A percentile compares a stretch with the other conserved stretches of the same genome.
Conservation (phyloP, 257 asterid genomes). For the Nicotiana attenuata region DNA sequence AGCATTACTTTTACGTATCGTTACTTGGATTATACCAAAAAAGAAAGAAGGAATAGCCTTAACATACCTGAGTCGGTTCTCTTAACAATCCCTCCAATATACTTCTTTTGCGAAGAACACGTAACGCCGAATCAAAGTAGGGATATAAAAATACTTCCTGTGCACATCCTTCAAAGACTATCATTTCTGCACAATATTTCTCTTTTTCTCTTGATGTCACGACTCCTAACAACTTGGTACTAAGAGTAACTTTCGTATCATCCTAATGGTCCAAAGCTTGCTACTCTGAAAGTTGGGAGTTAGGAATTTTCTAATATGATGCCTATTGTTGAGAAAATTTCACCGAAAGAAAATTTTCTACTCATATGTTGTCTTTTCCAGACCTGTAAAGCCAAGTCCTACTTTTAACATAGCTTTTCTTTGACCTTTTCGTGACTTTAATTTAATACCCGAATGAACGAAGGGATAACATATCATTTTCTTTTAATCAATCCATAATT, state of each 20-base stretch:
- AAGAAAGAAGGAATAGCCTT: too few relatives aligned
- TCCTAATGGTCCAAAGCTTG: background rate
- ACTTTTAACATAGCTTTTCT: background rate
- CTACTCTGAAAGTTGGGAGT: background rate
- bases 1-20: too few relatives aligned
- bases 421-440: background rate
- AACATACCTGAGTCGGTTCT: too few relatives aligned
- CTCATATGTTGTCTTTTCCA: background rate
- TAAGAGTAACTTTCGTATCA: background rate
- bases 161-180: background rate
- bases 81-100: too few relatives aligned
- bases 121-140: background rate
- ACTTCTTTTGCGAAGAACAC: too few relatives aligned
- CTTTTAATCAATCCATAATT: background rate
- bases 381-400: conserved; percentile 1
- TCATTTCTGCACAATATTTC: background rate
- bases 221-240: background rate
- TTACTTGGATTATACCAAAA: too few relatives aligned
- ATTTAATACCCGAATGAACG: background rate
- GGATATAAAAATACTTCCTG: background rate
- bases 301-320: background rate
- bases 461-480: background rate
- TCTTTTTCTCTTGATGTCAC: background rate
- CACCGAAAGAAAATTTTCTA: background rate
- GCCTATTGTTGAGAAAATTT: background rate